Conservation (phyloP, 1,139 yeast species). For the Magnusiomyces sp. region DNA sequence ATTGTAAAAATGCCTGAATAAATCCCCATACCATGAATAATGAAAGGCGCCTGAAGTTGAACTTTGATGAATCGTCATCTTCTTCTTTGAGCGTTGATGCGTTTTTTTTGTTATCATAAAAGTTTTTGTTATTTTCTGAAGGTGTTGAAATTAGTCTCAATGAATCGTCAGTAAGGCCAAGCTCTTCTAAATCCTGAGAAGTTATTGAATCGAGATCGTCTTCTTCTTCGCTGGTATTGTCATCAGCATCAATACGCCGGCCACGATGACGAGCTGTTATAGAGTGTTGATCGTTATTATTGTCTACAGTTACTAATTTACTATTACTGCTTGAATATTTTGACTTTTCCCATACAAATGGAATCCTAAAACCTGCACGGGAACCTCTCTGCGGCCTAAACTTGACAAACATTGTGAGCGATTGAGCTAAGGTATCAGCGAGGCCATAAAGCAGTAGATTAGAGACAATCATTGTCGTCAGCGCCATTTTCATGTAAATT, state of each 20-base stretch:
- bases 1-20: constrained; percentile 71
- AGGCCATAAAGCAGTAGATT: constrained; percentile 77
- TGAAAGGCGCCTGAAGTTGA: constrained; percentile 61
- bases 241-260: too few species aligned
- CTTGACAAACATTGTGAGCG: constrained; percentile 35
- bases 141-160: too few species aligned
- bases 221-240: too few species aligned
- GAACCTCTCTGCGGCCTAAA: constrained; percentile 22
- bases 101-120: too few species aligned
- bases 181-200: constrained; percentile 27
- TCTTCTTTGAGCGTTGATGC: constrained; percentile 26
- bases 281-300: neutral
- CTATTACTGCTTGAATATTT: too few species aligned
- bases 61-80: constrained; percentile 34
- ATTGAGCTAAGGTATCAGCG: constrained; percentile 85
- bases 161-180: constrained; percentile 24
- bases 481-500: constrained; percentile 57
- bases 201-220: constrained; percentile 21
- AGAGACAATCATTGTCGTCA: constrained; percentile 74
- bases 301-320: too few species aligned
- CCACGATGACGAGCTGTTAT: neutral
- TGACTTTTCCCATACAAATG: constrained; percentile 28
- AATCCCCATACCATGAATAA: constrained; percentile 83
- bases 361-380: constrained; percentile 17
- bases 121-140: too few species aligned